Conservation (phyloP, 257 asterid genomes). For the Solanum pimpinellifolium region DNA sequence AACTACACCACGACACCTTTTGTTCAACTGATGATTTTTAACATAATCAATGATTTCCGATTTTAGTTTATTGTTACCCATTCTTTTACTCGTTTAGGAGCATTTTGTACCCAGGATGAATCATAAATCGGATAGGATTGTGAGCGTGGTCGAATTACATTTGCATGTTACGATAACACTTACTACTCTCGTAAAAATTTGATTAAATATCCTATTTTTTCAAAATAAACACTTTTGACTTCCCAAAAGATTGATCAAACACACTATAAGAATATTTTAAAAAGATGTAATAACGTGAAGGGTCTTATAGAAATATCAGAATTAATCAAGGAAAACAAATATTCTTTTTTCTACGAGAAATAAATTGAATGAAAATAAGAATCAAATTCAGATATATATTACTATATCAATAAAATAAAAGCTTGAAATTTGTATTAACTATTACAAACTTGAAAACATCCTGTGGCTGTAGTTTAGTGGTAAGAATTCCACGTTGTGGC, state of each 20-base stretch:
- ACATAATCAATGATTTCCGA: too few species aligned
- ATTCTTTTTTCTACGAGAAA: too few species aligned
- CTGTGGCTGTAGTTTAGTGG: conserved; percentile 95
- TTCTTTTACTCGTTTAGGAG: neutral
- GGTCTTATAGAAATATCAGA: neutral
- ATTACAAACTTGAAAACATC: too few species aligned
- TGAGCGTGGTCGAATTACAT: neutral
- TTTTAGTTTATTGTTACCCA: neutral
- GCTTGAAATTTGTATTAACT: too few species aligned
- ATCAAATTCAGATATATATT: too few species aligned
- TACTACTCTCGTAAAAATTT: too few species aligned
- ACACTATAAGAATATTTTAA: neutral
- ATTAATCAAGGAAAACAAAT: neutral
- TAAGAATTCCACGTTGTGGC: conserved; percentile 99
- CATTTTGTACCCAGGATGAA: neutral
- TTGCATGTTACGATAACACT: neutral
- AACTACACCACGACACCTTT: conserved; percentile 66
- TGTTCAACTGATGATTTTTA: neutral
- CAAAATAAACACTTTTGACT: too few species aligned
- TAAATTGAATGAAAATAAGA: too few species aligned
- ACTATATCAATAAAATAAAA: too few species aligned
- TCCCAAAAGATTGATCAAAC: neutral
- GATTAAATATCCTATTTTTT: too few species aligned
- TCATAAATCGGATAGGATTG: neutral
- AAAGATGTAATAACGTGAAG: neutral